Conservation (phyloP, 108 stramenopile species). For the Skeletonema potamos region DNA sequence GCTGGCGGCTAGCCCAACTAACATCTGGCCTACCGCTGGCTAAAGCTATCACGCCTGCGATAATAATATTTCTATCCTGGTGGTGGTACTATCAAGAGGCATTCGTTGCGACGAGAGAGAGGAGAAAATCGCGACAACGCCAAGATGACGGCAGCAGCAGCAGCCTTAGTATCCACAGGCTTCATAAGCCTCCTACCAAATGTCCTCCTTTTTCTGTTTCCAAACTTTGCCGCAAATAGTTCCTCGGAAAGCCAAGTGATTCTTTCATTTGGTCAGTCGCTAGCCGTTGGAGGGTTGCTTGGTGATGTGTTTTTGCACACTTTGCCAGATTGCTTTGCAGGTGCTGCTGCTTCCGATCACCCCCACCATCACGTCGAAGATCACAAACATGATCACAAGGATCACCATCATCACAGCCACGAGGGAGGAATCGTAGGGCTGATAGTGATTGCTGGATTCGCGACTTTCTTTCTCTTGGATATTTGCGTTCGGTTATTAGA, state of each 20-base stretch:
- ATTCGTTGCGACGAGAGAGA: no score
- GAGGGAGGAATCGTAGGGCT: slow-evolving; percentile 58
- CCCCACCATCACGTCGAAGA: background rate
- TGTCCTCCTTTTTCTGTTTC: slow-evolving; percentile 73
- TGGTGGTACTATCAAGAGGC: no score
- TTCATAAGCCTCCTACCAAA: slow-evolving; percentile 84
- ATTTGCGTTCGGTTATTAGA: slow-evolving; percentile 65
- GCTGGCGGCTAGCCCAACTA: no score
- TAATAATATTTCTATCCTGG: no score
- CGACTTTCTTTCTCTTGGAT: slow-evolving; percentile 69
- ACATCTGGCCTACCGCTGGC: no score
- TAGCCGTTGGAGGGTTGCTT: slow-evolving; percentile 78
- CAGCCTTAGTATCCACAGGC: slow-evolving; percentile 52
- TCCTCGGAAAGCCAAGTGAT: slow-evolving; percentile 32
- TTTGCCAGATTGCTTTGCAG: slow-evolving; percentile 61
- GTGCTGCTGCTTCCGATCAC: slow-evolving; percentile 5
- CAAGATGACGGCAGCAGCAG: slow-evolving; percentile 33
- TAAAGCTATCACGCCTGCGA: no score
- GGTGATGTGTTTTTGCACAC: slow-evolving; percentile 90
- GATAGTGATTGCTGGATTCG: slow-evolving; percentile 69
- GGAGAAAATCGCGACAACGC: no score
- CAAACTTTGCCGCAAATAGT: slow-evolving; percentile 46
- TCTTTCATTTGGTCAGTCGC: slow-evolving; percentile 73
- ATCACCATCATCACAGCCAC: slow-evolving; percentile 10
- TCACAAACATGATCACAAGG: background rate